phyloP scores from a whole-genome alignment of 176 grass and related monocot genomes.

The Juncus inflexus region DNA sequence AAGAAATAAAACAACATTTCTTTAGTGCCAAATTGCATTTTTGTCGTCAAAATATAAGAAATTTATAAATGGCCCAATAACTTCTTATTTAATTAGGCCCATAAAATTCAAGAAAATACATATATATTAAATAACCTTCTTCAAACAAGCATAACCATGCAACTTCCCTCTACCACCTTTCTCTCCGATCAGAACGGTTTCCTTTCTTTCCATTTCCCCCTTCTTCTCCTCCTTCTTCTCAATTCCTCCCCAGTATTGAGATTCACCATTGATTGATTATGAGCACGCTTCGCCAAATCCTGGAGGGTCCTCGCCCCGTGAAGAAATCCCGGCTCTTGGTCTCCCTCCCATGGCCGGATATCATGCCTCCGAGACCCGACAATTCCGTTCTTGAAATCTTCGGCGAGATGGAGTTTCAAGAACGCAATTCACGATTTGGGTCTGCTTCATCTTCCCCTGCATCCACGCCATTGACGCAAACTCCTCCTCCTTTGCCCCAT shows the following conservation, averaged over 20 bases:
- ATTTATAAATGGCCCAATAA: too few relatives aligned
- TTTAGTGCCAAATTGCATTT: too few relatives aligned
- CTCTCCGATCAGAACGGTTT: neutral
- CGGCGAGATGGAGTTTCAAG: constrained; percentile 33
- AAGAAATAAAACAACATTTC: too few relatives aligned
- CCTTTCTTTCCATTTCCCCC: neutral
- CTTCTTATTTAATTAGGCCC: too few relatives aligned
- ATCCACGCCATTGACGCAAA: neutral
- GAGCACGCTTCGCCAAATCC: constrained; percentile 13
- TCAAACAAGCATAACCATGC: too few relatives aligned
- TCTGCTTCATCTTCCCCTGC: constrained; percentile 4
- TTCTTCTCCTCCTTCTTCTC: constrained; percentile 4
- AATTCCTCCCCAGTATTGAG: neutral
- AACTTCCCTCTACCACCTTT: too few relatives aligned
- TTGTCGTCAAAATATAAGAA: too few relatives aligned
- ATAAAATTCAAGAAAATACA: too few relatives aligned
- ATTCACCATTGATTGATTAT: neutral
- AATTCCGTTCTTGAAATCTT: constrained; percentile 32
- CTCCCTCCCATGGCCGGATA: constrained; percentile 17
- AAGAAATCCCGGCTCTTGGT: constrained; percentile 8
- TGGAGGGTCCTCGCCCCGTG: constrained; percentile 4
- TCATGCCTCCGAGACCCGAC: constrained; percentile 3
- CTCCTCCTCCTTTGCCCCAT: neutral
- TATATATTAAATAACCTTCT: too few relatives aligned
- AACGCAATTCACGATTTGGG: neutral